phyloP scores from a whole-genome alignment of 768 basidiomycete genomes.

The Albatrellus ellisii region DNA sequence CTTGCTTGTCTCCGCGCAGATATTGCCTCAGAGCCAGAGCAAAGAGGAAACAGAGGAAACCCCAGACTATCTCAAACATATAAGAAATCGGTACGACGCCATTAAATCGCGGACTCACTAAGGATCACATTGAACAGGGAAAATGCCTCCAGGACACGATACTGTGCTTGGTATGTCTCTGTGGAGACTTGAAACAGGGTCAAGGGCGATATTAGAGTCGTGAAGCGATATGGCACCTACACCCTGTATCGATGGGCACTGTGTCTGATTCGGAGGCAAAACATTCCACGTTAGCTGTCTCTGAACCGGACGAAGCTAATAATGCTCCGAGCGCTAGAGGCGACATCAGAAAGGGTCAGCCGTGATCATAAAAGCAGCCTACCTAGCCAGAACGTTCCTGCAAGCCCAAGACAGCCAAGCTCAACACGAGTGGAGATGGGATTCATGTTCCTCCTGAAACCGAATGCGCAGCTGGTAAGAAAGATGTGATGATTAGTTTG shows the following conservation, averaged over 20 bases:
- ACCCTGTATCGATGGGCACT: conserved; percentile 46
- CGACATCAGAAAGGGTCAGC: neutral
- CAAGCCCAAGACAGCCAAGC: conserved; percentile 53
- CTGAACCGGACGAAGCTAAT: conserved; percentile 60
- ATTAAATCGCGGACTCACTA: conserved; percentile 27
- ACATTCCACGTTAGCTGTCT: conserved; percentile 74
- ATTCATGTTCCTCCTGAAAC: conserved; percentile 51
- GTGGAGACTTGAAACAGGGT: conserved; percentile 46
- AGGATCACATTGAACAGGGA: conserved; percentile 66
- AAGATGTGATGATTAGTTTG: conserved; percentile 1
- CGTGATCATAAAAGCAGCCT: conserved; percentile 16
- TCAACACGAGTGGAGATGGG: conserved; percentile 73
- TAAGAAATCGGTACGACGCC: conserved; percentile 3
- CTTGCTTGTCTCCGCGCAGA: conserved; percentile 28
- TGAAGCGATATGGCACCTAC: conserved; percentile 30
- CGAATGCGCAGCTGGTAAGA: conserved; percentile 42
- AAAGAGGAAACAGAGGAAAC: conserved; percentile 33
- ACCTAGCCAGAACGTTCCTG: conserved; percentile 75
- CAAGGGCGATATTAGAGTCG: neutral
- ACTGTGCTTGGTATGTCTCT: conserved; percentile 82
- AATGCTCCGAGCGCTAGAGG: conserved; percentile 58
- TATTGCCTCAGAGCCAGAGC: conserved; percentile 30
- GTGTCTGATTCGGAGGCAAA: conserved; percentile 42
- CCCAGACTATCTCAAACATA: conserved; percentile 28
- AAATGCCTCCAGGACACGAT: conserved; percentile 70